These are phyloP conservation scores for Athelia sp. DNA, from an alignment of 1,284 basidiomycete species.

Conservation along the genomic window DNA sequence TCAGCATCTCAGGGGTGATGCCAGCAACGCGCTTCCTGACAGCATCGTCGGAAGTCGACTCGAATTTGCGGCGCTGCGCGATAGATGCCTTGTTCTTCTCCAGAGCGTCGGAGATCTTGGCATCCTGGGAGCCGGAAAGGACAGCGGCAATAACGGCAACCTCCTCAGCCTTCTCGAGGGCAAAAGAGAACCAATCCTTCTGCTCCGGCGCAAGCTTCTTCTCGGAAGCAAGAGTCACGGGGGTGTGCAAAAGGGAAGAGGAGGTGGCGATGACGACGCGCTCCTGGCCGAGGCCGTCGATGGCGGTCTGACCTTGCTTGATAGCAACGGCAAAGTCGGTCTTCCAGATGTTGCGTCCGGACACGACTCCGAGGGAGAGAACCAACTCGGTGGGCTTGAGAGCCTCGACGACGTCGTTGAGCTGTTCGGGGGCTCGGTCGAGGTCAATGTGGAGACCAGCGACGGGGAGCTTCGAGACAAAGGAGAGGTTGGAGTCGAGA, in stretches of 20 bases:
- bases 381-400: slow-evolving; percentile 79
- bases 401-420: slow-evolving; percentile 80
- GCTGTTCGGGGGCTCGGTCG: slow-evolving; percentile 88
- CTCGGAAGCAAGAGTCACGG: slow-evolving; percentile 93
- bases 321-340: slow-evolving; percentile 87
- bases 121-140: slow-evolving; percentile 79
- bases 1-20: slow-evolving; percentile 85
- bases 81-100: slow-evolving; percentile 92
- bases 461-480: slow-evolving; percentile 90
- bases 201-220: slow-evolving; percentile 88
- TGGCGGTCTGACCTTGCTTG: slow-evolving; percentile 82
- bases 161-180: slow-evolving; percentile 93
- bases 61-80: slow-evolving; percentile 93
- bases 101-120: slow-evolving; percentile 63
- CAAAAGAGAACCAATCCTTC: slow-evolving; percentile 99
- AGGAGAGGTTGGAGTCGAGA: slow-evolving; percentile 89
- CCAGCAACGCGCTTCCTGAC: slow-evolving; percentile 94
- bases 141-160: slow-evolving; percentile 85
- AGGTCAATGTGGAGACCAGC: slow-evolving; percentile 97
- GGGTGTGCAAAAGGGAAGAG: slow-evolving; percentile 97
- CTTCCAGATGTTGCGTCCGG: slow-evolving; percentile 99
- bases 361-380: slow-evolving; percentile 95
- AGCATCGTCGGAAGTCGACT: slow-evolving; percentile 90
- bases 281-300: slow-evolving; percentile 76
- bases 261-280: slow-evolving; percentile 95